Base-by-base conservation (phyloP, 352 stramenopile genomes). In the Phytophthora boehmeriae region DNA sequence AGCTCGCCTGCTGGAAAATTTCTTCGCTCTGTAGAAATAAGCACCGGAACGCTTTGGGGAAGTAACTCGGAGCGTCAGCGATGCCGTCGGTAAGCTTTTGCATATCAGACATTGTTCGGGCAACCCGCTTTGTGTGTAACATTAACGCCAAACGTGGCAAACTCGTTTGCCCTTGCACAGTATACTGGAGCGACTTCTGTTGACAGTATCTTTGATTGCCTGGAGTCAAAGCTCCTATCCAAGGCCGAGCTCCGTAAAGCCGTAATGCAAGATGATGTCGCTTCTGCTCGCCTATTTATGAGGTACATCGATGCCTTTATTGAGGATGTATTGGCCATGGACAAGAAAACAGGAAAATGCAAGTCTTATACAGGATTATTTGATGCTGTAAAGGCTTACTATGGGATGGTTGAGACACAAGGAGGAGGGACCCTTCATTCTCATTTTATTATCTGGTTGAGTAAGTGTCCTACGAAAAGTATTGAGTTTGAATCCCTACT, bases 391-490 rank as follows among this genome's bases (percentile, higher is more conserved):
- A 17, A 42, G 4, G 45, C 45, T 1, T 63, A 63, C 17, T 63
- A 50, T 20, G 45, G 44, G 1, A 54, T 62, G 54, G 22, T 54
- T 2, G 54, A 62, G n/a, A 54, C 54, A 0, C 54, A 61, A n/a
- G 54, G 43, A 0, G 20, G 44, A 5, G 54, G 54, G 23, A 54
- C 54, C 0, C 4, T 54, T 5, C 45, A 55, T n/a, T 25, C 23
- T n/a, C 43, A 54, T 10, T 54, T 54, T 27, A 36, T 43, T 4
- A n/a, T 52, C 25, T 51, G 52, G 53, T 8, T 42, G 4, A 6
- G 5, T 4, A 16, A 4, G 14, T 4, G 4, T n/a, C 35, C 35
- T 42, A 38, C 8, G 8, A 38, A 38, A 8, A 38, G 32, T 58
- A 45, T 10, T 13, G 34, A 42, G 8, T 20, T 3, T 22, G 39